Evolutionary conservation across 2,329 filamentous ascomycete species (phyloP), one percentile per base, ranked within the genome.

Genomic region (Cercospora zeae-maydis): DNA sequence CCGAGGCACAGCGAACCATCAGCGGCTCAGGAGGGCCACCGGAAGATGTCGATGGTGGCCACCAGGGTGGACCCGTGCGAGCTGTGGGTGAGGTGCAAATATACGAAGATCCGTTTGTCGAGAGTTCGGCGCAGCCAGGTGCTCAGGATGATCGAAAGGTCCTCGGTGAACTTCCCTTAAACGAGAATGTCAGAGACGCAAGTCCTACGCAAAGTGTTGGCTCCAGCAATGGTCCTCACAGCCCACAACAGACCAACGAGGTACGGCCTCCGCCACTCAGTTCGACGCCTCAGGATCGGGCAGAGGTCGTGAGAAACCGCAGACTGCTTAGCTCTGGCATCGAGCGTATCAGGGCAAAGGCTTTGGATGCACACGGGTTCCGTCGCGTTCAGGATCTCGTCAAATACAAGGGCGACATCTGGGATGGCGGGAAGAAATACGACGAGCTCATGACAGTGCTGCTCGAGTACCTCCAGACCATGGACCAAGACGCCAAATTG

Each of bases 321-420:
- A 84, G 88, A 49, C 79, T 93, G 24, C 81, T 93, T 4, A 85
- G 88, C 33, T 92, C 89, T 69, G 90, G 88, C 55, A 90, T 93
- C 68, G 80, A 86, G 57, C 89, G 90, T 66, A 88, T 93, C 69
- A 86, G 86, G 68, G 82, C 84, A 31, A 86, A 86, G 70, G 86
- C 86, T 0, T 83, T 93, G n/a, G 90, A 93, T 72, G 89, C 90
- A 3, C 89, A 92, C 72, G 90, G 90, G 61, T 92, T 93, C 81
- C 85, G 90, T 58, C 90, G 90, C 71, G 80, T 93, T 54, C 90
- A 93, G 74, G 87, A 87, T 39, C 83, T 92, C 67, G 83, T 92
- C 63, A 87, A 88, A 66, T 87, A 89, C 63, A 84, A 82, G 72
- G 75, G 77, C 70, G 82, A 86, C 13, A 80, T 86, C 19, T 86